Percentiles rank a stretch among this genome's conserved stretches.
These are phyloP conservation scores for Mucor mucedo DNA, from an alignment of 371 early-diverging fungal genomes.

Conservation along the genomic window DNA sequence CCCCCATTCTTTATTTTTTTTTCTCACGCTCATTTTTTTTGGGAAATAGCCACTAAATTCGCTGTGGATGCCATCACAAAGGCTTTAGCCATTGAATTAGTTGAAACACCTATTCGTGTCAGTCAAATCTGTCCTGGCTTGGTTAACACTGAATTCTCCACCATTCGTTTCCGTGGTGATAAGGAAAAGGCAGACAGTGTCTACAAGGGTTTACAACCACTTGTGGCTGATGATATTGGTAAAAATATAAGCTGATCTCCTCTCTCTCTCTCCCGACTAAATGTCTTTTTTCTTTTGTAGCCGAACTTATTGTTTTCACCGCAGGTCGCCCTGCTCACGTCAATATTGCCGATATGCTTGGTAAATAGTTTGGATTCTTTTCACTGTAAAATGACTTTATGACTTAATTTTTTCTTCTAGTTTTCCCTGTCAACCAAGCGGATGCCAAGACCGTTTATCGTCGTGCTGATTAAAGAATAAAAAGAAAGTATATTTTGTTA, in stretches of 20 bases:
- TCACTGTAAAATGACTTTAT: not conserved
- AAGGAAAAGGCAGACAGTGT: slow-evolving; percentile 78
- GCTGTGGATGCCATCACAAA: slow-evolving; percentile 87
- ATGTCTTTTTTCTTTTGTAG: slow-evolving; percentile 32
- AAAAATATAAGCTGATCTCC: slow-evolving; percentile 9
- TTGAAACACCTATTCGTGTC: slow-evolving; percentile 78
- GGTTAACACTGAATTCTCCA: slow-evolving; percentile 93
- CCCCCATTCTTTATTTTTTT: not conserved
- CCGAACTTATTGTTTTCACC: slow-evolving; percentile 83
- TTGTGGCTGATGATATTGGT: slow-evolving; percentile 75
- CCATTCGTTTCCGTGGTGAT: slow-evolving; percentile 85
- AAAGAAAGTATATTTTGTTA: not conserved
- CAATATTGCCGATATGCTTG: slow-evolving; percentile 78
- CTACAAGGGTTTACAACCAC: slow-evolving; percentile 78
- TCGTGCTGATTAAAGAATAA: slow-evolving; percentile 33
- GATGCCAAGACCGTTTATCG: slow-evolving; percentile 55
- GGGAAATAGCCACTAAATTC: slow-evolving; percentile 75
- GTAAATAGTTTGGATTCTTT: slow-evolving; percentile 18
- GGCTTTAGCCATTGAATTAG: slow-evolving; percentile 81
- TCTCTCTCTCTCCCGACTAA: not conserved
- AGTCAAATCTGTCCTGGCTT: slow-evolving; percentile 78
- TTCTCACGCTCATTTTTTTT: slow-evolving; percentile 8
- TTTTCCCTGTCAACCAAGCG: slow-evolving; percentile 81
- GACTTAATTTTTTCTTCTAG: slow-evolving; percentile 7
- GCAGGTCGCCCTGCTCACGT: slow-evolving; percentile 85